Conservation (phyloP, 163 green algal species). For the Chlorella variabilis region DNA sequence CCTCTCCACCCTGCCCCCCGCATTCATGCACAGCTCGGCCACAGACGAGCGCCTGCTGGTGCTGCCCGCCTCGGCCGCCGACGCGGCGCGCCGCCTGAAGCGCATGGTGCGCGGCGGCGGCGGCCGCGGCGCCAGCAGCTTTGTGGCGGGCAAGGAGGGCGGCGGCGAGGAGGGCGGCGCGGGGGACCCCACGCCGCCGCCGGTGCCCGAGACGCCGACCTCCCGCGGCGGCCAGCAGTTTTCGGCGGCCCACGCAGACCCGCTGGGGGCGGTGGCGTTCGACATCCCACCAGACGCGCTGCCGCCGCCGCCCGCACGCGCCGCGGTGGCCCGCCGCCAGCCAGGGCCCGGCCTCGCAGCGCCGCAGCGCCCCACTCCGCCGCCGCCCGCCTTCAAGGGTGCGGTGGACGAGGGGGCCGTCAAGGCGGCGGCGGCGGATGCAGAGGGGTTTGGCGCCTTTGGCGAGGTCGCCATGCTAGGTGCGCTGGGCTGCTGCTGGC, state of each 20-base stretch:
- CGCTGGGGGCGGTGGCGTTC: constrained; percentile 47
- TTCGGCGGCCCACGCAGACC: constrained; percentile 34
- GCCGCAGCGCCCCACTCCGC: neutral
- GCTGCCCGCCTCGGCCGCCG: constrained; percentile 33
- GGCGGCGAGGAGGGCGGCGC: neutral
- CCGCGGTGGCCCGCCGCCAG: constrained; percentile 18
- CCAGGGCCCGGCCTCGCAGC: neutral
- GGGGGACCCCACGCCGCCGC: constrained; percentile 16
- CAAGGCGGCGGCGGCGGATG: neutral
- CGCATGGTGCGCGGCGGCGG: constrained; percentile 23
- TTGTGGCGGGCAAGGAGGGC: constrained; percentile 9
- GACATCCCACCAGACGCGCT: constrained; percentile 60
- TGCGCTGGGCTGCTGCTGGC: neutral
- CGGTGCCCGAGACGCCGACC: constrained; percentile 24
- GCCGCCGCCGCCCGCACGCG: constrained; percentile 44
- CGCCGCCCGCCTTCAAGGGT: constrained; percentile 22
- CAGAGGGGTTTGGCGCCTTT: constrained; percentile 16
- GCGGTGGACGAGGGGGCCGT: constrained; percentile 31
- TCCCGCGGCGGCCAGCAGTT: constrained; percentile 32
- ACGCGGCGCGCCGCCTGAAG: constrained; percentile 33
- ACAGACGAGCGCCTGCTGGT: constrained; percentile 38
- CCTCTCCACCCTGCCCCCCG: constrained; percentile 42
- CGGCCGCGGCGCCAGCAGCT: neutral
- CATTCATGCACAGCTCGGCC: constrained; percentile 48
- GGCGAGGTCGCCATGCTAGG: constrained; percentile 7